phyloP scores from a whole-genome alignment of 2,329 filamentous ascomycete species.

The Trichoderma atroviride region DNA sequence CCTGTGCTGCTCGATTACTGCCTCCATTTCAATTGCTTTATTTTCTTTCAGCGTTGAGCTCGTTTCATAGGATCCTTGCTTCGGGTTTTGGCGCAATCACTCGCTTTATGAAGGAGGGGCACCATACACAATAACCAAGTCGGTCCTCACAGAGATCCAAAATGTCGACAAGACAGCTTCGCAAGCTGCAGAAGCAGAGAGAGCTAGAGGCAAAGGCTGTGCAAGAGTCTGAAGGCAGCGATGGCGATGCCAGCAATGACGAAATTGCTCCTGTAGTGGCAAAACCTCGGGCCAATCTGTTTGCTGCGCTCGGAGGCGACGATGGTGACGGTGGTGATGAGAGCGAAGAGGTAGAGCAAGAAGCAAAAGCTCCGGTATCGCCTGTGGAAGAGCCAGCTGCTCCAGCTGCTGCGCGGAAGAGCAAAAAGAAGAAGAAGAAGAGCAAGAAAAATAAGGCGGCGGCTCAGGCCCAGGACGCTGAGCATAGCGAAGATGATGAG shows the following conservation, averaged over 20 bases:
- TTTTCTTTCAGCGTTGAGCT: not conserved
- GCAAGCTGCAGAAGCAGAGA: conserved; percentile 55
- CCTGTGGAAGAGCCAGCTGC: conserved; percentile 1
- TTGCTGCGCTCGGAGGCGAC: conserved; percentile 54
- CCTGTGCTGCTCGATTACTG: not conserved
- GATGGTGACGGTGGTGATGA: conserved; percentile 43
- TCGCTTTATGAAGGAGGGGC: not conserved
- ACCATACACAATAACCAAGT: not conserved
- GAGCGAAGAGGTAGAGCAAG: conserved; percentile 6
- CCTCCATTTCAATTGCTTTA: not conserved
- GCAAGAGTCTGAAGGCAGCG: conserved; percentile 36
- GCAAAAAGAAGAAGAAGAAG: conserved; percentile 46
- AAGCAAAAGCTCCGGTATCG: not conserved
- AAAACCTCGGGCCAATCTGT: conserved; percentile 51
- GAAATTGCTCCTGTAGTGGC: conserved; percentile 37
- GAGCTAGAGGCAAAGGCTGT: conserved; percentile 42
- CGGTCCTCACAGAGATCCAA: not conserved
- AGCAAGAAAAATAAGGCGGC: conserved; percentile 41
- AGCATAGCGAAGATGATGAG: conserved; percentile 49
- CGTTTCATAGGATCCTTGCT: not conserved
- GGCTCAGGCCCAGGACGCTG: conserved; percentile 29
- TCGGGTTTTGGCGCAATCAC: too few relatives aligned
- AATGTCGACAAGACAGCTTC: conserved; percentile 57
- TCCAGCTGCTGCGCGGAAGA: conserved; percentile 35
- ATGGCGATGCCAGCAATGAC: conserved; percentile 37